Evolutionary conservation across 306 rosid genomes (phyloP), one percentile per base, ranked within the genome.

Genomic region (Psophocarpus tetragonolobus): DNA sequence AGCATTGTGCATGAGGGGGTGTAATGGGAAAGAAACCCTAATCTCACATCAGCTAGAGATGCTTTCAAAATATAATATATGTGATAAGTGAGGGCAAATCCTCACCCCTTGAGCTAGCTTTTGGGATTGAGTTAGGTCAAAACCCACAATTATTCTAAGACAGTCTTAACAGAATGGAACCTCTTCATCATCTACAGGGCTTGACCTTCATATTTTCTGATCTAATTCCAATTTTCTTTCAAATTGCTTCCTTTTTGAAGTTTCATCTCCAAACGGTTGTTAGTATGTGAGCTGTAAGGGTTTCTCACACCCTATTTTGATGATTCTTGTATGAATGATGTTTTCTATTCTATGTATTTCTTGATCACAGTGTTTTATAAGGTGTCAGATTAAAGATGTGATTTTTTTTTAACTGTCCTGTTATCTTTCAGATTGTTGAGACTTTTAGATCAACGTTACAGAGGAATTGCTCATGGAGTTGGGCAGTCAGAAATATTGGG

Each of bases 401-500:
- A 63, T 7, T 41, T 54, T 13, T 56, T 83, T 54, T 71, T 76
- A 64, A 65, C n/a, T 29, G 42, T 74, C 30, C 29, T 78, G 72
- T 58, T 80, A 48, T 79, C 73, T 38, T 53, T 61, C 88, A 96
- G 99, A 87, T 87, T 96, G 91, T 81, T 92, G 87, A 90, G 99
- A 87, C 99, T 96, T 78, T 54, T 92, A 76, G 99, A 96, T 82
- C 90, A 88, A 84, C 99, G 99, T 64, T 96, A 90, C 74, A 96
- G 74, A 83, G 99, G 99, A 47, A 88, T 91, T 83, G 99, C 99
- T 84, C 98, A 89, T 56, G 99, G 99, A 47, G 99, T 96, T 73
- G 99, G 99, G 73, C 98, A 96, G 77, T 82, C 97, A 3, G 98
- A 96, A 91, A 96, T 96, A 80, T 87, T 96, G 83, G 99, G 99